Percentiles rank a stretch among this genome's conserved stretches.
phyloP scores from a whole-genome alignment of 805 yeast genomes.

The Starmerella ratchasimensis region DNA sequence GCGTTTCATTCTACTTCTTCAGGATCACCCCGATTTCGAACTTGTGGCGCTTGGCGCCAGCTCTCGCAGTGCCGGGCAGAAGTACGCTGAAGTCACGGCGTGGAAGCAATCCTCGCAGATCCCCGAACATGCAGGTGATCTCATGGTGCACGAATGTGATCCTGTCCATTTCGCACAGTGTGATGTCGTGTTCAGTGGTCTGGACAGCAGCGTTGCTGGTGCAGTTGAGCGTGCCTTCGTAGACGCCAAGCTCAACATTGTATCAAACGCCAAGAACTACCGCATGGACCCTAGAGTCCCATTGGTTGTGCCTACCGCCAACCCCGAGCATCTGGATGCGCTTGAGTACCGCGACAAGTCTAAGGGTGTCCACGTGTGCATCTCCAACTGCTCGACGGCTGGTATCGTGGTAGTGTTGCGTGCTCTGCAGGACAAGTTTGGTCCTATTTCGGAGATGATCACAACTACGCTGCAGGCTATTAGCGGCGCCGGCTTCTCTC shows the following conservation, averaged over 20 bases:
- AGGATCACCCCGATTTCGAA: conserved; percentile 83
- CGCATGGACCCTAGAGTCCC: conserved; percentile 82
- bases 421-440: conserved; percentile 81
- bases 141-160: conserved; percentile 66
- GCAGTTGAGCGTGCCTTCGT: conserved; percentile 75
- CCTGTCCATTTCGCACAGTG: conserved; percentile 70
- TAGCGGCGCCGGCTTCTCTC: conserved; percentile 96
- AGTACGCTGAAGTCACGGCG: conserved; percentile 67
- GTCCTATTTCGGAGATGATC: conserved; percentile 76
- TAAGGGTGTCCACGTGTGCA: conserved; percentile 76
- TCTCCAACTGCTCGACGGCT: conserved; percentile 96
- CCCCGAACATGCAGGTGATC: conserved; percentile 50
- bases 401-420: conserved; percentile 93
- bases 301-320: conserved; percentile 85
- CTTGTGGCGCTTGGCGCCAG: conserved; percentile 83
- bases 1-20: conserved; percentile 71
- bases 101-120: conserved; percentile 88
- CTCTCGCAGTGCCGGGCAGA: conserved; percentile 81
- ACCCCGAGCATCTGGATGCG: conserved; percentile 77
- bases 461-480: conserved; percentile 93
- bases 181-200: conserved; percentile 87
- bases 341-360: conserved; percentile 37
- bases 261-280: conserved; percentile 93
- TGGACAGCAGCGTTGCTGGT: conserved; percentile 89
- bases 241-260: conserved; percentile 66